These are phyloP conservation scores for Neocucurbitaria cava DNA, from an alignment of 2,329 filamentous ascomycete genomes.

Conservation along the genomic window DNA sequence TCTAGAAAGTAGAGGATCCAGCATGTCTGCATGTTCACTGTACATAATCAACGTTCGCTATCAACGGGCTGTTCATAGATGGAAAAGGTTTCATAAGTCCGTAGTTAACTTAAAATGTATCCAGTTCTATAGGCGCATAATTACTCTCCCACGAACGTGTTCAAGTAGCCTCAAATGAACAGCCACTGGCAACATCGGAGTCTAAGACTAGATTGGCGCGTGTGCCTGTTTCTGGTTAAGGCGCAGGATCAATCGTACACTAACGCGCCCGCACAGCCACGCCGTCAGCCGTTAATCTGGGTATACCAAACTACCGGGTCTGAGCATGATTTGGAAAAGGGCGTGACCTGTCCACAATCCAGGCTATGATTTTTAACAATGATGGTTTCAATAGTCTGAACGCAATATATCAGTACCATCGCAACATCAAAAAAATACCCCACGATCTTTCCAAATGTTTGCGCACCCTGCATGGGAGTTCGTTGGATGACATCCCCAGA, in stretches of 20 bases:
- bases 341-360: background rate
- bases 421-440: too few relatives aligned
- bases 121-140: background rate
- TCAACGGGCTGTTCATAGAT: background rate
- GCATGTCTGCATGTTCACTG: constrained; percentile 2
- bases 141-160: too few relatives aligned
- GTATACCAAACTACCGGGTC: background rate
- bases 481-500: too few relatives aligned
- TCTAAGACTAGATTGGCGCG: background rate
- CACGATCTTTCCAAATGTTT: too few relatives aligned
- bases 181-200: background rate
- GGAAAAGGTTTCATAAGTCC: background rate
- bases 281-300: constrained; percentile 6
- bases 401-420: background rate
- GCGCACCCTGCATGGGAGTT: background rate
- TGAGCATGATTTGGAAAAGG: background rate
- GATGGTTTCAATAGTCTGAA: background rate
- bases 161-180: background rate
- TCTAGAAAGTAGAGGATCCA: constrained; percentile 4
- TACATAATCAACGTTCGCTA: constrained; percentile 5
- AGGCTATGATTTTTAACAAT: background rate
- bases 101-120: background rate
- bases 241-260: background rate
- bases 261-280: constrained; percentile 15
- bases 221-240: background rate